Evolutionary conservation across 1,139 yeast species (phyloP), one percentile per base, ranked within the genome.

Genomic region (Entelexis sorbosivorans): DNA sequence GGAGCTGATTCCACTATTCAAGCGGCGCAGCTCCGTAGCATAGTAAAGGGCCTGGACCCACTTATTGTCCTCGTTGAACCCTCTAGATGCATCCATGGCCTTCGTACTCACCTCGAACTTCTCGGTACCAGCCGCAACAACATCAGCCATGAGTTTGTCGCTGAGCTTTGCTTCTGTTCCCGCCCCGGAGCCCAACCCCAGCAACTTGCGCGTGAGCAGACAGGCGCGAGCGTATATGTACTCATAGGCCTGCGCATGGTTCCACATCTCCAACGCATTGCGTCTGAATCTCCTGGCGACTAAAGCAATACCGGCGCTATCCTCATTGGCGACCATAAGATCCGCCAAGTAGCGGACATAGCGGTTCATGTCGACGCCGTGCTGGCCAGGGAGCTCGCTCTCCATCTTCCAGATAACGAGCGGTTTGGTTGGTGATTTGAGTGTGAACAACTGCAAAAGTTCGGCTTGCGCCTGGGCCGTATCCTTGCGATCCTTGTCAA

Each of bases 391-490:
- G 17, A 95, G 69, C 66, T 93, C 98, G 59, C 73, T 67, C 48
- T 88, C 95, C 0, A 96, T 95, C 61, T 87, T 87, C 98, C 98
- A 91, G 51, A 91, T 85, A 62, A 78, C 84, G 0, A 89, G 78
- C 42, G 93, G 73, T 61, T 89, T 86, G 51, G 80, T 78, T 3
- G 78, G 76, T 5, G 87, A 73, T 58, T 81, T 85, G 48, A 86
- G 65, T 4, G 84, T 75, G 50, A 89, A 76, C n/a, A 59, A 38
- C 1, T 49, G 48, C 22, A 47, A 46, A 19, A 91, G 77, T 57
- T 82, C 86, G 14, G 75, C 76, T 49, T 74, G 70, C 0, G 96
- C 94, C 1, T 68, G 72, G 1, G 67, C 66, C 8, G 69, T 60
- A 51, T 84, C 79, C 1, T 70, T 64, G 39, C 78, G 73, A 11